Percentiles rank a stretch among this genome's conserved stretches.
Evolutionary conservation across 768 basidiomycete species (phyloP).

Genomic region (Suillus spraguei): DNA sequence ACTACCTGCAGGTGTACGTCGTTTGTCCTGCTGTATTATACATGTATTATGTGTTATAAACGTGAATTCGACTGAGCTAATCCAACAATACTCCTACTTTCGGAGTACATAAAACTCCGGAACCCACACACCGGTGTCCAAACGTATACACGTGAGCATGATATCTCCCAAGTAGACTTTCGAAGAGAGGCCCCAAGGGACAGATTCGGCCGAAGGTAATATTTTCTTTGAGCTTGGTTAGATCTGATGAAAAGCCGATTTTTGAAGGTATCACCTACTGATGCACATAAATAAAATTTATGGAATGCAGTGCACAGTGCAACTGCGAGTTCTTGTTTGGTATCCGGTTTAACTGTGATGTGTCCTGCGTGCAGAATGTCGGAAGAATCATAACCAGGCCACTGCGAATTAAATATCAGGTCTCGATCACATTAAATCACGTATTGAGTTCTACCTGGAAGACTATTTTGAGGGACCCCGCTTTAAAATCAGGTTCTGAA

Average conservation of each 20-base stretch:
- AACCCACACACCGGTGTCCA: slow-evolving; percentile 26
- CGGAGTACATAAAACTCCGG: slow-evolving; percentile 30
- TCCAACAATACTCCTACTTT: background rate
- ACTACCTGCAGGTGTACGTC: background rate
- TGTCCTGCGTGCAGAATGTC: slow-evolving; percentile 14
- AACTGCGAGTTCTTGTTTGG: slow-evolving; percentile 18
- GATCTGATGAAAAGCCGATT: background rate
- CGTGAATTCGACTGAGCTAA: background rate
- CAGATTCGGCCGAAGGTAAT: slow-evolving; percentile 3
- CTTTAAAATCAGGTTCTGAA: slow-evolving; percentile 1
- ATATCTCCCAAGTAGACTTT: slow-evolving; percentile 23
- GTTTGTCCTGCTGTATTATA: background rate
- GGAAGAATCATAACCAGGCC: slow-evolving; percentile 24
- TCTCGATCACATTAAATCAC: background rate
- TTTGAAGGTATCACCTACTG: background rate
- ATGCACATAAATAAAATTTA: background rate
- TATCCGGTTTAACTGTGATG: slow-evolving; percentile 14
- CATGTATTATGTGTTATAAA: background rate
- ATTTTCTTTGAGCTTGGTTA: background rate
- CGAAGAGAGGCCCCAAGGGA: slow-evolving; percentile 19
- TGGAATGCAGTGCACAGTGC: background rate
- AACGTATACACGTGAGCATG: slow-evolving; percentile 25
- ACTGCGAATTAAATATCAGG: slow-evolving; percentile 14
- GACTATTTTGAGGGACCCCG: background rate
- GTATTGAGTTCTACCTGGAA: background rate